Evolutionary conservation across 2,329 filamentous ascomycete genomes (phyloP).

Genomic region (Ceratocystis albifundus): DNA sequence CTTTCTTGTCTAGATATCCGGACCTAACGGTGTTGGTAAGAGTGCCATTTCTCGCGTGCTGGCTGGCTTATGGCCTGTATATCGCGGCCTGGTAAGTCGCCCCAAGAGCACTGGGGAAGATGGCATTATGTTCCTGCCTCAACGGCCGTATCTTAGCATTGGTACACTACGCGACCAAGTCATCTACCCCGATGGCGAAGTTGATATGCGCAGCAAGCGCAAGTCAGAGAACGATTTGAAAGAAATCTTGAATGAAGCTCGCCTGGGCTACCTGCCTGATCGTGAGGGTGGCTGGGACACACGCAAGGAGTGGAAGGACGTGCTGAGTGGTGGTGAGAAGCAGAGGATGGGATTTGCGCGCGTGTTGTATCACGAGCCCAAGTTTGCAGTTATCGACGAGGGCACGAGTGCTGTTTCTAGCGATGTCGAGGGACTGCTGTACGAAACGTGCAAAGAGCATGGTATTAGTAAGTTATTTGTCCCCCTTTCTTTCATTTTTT

Average conservation of each 20-base stretch:
- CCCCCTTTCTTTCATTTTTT: background rate
- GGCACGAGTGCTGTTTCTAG: slow-evolving; percentile 88
- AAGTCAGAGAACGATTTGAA: slow-evolving; percentile 65
- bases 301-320: slow-evolving; percentile 96
- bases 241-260: slow-evolving; percentile 67
- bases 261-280: slow-evolving; percentile 76
- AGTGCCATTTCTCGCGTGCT: slow-evolving; percentile 77
- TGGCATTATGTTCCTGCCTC: slow-evolving; percentile 96
- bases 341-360: slow-evolving; percentile 87
- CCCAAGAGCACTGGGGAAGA: slow-evolving; percentile 71
- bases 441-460: slow-evolving; percentile 83
- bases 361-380: slow-evolving; percentile 84
- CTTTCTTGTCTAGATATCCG: slow-evolving; percentile 54
- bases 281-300: slow-evolving; percentile 96
- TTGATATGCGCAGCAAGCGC: slow-evolving; percentile 79
- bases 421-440: slow-evolving; percentile 87
- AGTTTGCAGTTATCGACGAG: slow-evolving; percentile 90
- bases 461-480: slow-evolving; percentile 64
- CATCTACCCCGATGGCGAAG: slow-evolving; percentile 89
- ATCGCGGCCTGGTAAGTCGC: slow-evolving; percentile 79
- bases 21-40: slow-evolving; percentile 90
- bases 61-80: slow-evolving; percentile 90
- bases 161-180: slow-evolving; percentile 93
- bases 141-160: slow-evolving; percentile 81
- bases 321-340: slow-evolving; percentile 94